Evolutionary conservation across 176 grass and related monocot species (phyloP), one percentile per base, ranked within the genome.

Genomic region (Hordeum marinum): DNA sequence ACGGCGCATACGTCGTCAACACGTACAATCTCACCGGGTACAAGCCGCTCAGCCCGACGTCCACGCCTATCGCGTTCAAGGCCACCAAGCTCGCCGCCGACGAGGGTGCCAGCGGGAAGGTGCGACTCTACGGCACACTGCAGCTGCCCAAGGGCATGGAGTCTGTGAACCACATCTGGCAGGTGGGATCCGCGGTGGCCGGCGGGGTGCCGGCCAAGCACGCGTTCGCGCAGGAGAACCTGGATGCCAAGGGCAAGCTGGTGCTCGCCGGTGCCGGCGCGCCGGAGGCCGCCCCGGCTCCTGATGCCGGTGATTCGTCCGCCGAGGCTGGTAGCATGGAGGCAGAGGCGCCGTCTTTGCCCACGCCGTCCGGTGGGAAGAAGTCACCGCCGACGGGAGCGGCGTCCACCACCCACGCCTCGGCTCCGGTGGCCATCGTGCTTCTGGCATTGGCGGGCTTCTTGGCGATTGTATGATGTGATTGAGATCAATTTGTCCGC

Each of bases 131-230:
- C 66, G 93, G 85, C 5, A 94, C 29, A 31, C 79, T 95, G 78
- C 89, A 89, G 58, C 86, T 98, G 35, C 72, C 39, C 2, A 71
- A 42, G 9, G 83, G 83, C 2, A 32, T 68, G 26, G 23, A 77
- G n/a, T 52, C 13, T 23, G 76, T 94, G 43, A 98, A 94, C 75
- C 90, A 92, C 63, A 89, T 98, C 83, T 98, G 92, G 91, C 91
- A 98, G 87, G 91, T 93, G 7, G 89, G 91, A 0, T 73, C 91
- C 4, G 25, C 41, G 21, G 85, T 98, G 26, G 36, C 27, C 21
- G 24, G 31, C 11, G 88, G 91, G 3, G 80, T 61, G 55, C 96
- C 93, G 6, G 76, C 2, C 13, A 76, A 87, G 75, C 96, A 95
- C 74, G 85, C 79, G 6, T 90, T 95, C 35, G 63, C 0, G 0